Percentiles rank a stretch among this genome's conserved stretches.
Conservation (phyloP, 192 early-diverging fungal species). For the Coemansia sp. region DNA sequence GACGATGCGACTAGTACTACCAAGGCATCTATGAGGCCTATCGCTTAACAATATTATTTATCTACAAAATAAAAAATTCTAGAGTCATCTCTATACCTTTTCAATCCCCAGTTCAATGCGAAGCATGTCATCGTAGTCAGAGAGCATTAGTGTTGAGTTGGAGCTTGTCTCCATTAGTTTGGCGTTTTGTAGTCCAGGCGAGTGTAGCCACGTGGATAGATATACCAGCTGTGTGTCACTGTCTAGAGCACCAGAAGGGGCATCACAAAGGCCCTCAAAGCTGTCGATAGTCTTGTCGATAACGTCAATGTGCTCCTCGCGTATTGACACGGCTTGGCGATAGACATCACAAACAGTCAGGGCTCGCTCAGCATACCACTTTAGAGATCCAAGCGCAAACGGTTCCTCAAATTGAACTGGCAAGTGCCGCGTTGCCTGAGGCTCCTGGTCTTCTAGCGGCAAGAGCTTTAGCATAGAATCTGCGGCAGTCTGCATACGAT, state of each 20-base stretch:
- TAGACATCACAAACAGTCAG: constrained; percentile 16
- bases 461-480: constrained; percentile 18
- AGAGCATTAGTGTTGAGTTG: constrained; percentile 23
- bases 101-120: constrained; percentile 20
- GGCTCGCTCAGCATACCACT: constrained; percentile 25
- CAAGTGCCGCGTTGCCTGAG: background rate
- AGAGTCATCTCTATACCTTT: background rate
- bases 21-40: background rate
- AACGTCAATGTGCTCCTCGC: constrained; percentile 23
- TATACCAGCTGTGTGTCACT: constrained; percentile 39
- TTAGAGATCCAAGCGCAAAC: constrained; percentile 16
- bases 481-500: constrained; percentile 22
- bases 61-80: background rate
- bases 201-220: constrained; percentile 33
- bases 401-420: constrained; percentile 1
- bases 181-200: constrained; percentile 36
- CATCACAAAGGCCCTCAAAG: constrained; percentile 17
- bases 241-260: constrained; percentile 19
- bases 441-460: background rate
- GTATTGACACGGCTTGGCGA: constrained; percentile 14
- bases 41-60: background rate
- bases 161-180: constrained; percentile 9
- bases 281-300: constrained; percentile 14
- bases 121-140: constrained; percentile 35
- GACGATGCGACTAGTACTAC: background rate